Evolutionary conservation across 345 rosid genomes (phyloP), one percentile per base, ranked within the genome.

Genomic region (Bruguiera gymnorhiza): DNA sequence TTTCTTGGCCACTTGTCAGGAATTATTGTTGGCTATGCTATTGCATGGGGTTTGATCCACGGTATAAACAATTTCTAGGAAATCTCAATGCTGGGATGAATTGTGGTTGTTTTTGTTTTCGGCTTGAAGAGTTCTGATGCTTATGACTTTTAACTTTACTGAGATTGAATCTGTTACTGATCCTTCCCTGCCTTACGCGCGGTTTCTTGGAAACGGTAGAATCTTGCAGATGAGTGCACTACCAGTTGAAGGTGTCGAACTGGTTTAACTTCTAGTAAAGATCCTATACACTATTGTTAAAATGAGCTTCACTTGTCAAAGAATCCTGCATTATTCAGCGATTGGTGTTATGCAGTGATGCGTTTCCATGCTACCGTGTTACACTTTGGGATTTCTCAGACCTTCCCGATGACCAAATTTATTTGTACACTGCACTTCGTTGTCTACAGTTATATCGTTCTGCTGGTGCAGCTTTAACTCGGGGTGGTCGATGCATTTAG

Each of bases 31-130:
- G 99, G 99, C 8, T 92, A 95, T 79, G 91, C 93, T 26, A 82
- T 95, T 72, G 96, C 99, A 0, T 95, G 99, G 97, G 96, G 96
- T 62, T 70, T 95, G 78, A 85, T 95, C 74, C 89, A 87, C 19
- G 99, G 99, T 73, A 95, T 95, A 97, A 92, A 86, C 73, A 87
- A 87, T 79, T 95, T 81, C 81, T 95, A 97, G 99, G 96, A 97
- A 30, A 59, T 89, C 73, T 90, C 96, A 19, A 84, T 92, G 84
- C 76, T 95, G 74, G 93, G 92, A 67, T 95, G 97, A 97, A 82
- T 85, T 30, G 71, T 78, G 20, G 82, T 87, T 20, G 75, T 81
- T 69, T 92, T 92, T 70, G 76, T 92, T 60, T 82, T 84, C 79
- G 92, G 99, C 80, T 80, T 95, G 89, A 92, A 95, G 88, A 69